A percentile compares a stretch with the other conserved stretches of the same genome.
phyloP scores from a whole-genome alignment of 495 filamentous ascomycete genomes.

The Hamigera avellanea region DNA sequence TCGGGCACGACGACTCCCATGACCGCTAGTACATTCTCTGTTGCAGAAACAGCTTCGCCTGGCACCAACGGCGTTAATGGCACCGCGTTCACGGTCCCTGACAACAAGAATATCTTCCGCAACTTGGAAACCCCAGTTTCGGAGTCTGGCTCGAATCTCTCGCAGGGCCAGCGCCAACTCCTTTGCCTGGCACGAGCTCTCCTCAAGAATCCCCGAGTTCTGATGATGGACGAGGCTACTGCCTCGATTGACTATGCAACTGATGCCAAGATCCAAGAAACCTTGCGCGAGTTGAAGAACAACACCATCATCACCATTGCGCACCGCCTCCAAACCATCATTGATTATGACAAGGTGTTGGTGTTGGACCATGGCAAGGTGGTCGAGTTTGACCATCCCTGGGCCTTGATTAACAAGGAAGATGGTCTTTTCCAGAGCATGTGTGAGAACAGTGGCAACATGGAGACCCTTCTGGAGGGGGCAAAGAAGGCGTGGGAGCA shows the following conservation, averaged over 20 bases:
- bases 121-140: slow-evolving; percentile 75
- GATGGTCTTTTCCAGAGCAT: slow-evolving; percentile 71
- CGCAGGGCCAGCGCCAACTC: slow-evolving; percentile 92
- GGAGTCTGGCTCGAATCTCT: slow-evolving; percentile 91
- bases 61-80: slow-evolving; percentile 30
- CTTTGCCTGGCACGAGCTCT: slow-evolving; percentile 90
- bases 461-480: slow-evolving; percentile 56
- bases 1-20: slow-evolving; percentile 32
- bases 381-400: slow-evolving; percentile 81
- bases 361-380: slow-evolving; percentile 85
- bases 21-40: slow-evolving; percentile 21
- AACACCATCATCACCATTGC: slow-evolving; percentile 97
- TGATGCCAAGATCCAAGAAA: slow-evolving; percentile 91
- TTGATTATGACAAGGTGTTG: slow-evolving; percentile 97
- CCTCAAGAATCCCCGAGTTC: slow-evolving; percentile 79
- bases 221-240: slow-evolving; percentile 99
- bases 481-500: slow-evolving; percentile 63
- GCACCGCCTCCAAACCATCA: slow-evolving; percentile 93
- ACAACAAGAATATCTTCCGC: slow-evolving; percentile 92
- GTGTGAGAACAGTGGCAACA: slow-evolving; percentile 91
- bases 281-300: slow-evolving; percentile 71
- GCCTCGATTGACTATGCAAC: slow-evolving; percentile 97
- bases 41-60: slow-evolving; percentile 6
- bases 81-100: slow-evolving; percentile 20
- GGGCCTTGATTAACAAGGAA: slow-evolving; percentile 57